Percentiles rank a stretch among this genome's conserved stretches.
phyloP scores from a whole-genome alignment of 768 basidiomycete genomes.

The Amylocystis lapponica region DNA sequence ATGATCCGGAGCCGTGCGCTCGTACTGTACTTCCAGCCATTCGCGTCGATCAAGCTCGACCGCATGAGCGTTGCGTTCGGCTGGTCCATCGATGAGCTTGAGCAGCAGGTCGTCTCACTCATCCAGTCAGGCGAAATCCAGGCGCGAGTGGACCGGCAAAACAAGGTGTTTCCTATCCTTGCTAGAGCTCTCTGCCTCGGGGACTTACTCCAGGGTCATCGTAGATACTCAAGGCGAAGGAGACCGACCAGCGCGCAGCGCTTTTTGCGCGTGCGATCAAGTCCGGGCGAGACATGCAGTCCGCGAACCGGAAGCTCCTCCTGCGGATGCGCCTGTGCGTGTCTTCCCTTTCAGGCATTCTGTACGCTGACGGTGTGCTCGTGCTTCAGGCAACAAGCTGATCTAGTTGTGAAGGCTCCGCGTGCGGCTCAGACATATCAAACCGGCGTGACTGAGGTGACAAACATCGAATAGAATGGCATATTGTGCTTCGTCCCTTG shows the following conservation, averaged over 20 bases:
- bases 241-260: slow-evolving; percentile 71
- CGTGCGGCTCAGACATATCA: too few relatives aligned
- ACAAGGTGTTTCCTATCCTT: slow-evolving; percentile 55
- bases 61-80: slow-evolving; percentile 87
- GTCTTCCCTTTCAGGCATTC: too few relatives aligned
- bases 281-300: slow-evolving; percentile 64
- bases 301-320: slow-evolving; percentile 71
- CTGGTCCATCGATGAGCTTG: slow-evolving; percentile 65
- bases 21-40: slow-evolving; percentile 87
- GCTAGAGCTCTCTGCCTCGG: not conserved
- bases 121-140: slow-evolving; percentile 76
- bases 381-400: slow-evolving; percentile 68
- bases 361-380: not conserved
- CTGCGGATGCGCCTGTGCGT: slow-evolving; percentile 78
- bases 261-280: slow-evolving; percentile 73
- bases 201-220: not conserved
- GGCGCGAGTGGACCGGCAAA: slow-evolving; percentile 83
- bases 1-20: slow-evolving; percentile 75
- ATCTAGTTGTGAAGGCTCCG: slow-evolving; percentile 51
- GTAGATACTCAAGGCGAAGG: slow-evolving; percentile 71
- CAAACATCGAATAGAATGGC: too few relatives aligned
- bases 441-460: too few relatives aligned
- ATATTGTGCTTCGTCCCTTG: too few relatives aligned
- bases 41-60: slow-evolving; percentile 74
- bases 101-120: slow-evolving; percentile 66